phyloP scores from a whole-genome alignment of 192 early-diverging fungal species.

The Backusella tuberculispora region DNA sequence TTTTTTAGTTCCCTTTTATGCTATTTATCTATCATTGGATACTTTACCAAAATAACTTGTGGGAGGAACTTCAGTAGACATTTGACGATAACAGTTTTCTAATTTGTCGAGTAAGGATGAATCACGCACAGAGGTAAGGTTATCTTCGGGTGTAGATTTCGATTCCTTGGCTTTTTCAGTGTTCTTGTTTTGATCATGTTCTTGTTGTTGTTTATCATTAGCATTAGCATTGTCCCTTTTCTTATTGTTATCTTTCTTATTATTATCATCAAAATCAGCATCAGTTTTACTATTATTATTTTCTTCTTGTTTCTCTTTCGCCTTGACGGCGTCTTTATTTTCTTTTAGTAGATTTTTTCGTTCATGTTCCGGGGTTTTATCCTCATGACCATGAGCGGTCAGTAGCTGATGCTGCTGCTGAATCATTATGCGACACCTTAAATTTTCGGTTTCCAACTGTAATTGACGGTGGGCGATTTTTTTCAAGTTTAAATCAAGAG shows the following conservation, averaged over 20 bases:
- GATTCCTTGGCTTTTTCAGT: neutral
- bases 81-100: constrained; percentile 24
- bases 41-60: constrained; percentile 31
- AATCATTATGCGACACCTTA: constrained; percentile 36
- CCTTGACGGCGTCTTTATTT: neutral
- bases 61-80: constrained; percentile 5
- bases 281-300: neutral
- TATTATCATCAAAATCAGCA: neutral
- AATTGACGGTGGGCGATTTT: constrained; percentile 36
- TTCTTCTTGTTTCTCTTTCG: neutral
- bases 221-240: constrained; percentile 1
- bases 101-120: constrained; percentile 36
- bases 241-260: neutral
- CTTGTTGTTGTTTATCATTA: neutral
- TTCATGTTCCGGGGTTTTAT: constrained; percentile 3
- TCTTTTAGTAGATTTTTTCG: neutral
- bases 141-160: constrained; percentile 33
- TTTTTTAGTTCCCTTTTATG: constrained; percentile 20
- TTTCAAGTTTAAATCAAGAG: constrained; percentile 29
- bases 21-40: neutral
- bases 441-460: constrained; percentile 39
- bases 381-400: constrained; percentile 23
- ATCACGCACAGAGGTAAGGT: constrained; percentile 31
- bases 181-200: neutral
- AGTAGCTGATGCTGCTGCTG: constrained; percentile 35